Evolutionary conservation across 164 flowering plant species (phyloP).

Genomic region (Vitis rotundifolia): DNA sequence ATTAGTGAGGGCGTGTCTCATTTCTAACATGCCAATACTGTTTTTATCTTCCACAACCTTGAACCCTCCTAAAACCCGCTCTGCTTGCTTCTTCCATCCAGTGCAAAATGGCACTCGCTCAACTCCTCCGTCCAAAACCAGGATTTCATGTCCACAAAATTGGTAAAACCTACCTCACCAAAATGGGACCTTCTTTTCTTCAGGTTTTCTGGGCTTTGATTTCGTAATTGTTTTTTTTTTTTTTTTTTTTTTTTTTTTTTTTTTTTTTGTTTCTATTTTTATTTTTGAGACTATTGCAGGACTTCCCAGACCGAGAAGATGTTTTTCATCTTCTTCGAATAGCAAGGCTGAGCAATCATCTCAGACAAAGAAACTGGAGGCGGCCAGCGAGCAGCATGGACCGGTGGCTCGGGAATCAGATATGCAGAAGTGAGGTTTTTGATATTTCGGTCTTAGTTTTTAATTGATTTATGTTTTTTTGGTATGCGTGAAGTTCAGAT

Average conservation of each 20-base stretch:
- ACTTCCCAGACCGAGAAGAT: constrained; percentile 5
- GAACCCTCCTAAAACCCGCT: constrained; percentile 11
- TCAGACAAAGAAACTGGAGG: constrained; percentile 14
- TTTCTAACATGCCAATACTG: too few relatives aligned
- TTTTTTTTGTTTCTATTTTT: too few relatives aligned
- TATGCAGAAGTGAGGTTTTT: constrained; percentile 13
- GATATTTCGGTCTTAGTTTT: neutral
- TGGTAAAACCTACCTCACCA: constrained; percentile 16
- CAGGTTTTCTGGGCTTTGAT: neutral
- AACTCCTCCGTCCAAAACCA: constrained; percentile 15
- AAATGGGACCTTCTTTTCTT: neutral
- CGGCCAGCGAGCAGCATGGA: constrained; percentile 6
- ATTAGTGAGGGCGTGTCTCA: too few relatives aligned
- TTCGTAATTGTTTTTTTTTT: neutral
- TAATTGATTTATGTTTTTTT: too few relatives aligned
- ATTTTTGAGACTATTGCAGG: constrained; percentile 10
- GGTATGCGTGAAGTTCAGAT: neutral
- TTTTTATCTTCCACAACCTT: neutral
- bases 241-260: too few relatives aligned
- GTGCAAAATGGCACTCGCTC: constrained; percentile 23
- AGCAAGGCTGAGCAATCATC: neutral
- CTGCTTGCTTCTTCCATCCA: neutral
- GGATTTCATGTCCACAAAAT: constrained; percentile 8
- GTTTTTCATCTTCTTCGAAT: constrained; percentile 8
- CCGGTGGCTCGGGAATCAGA: constrained; percentile 4